These are phyloP conservation scores for Globisporangium recalcitrans DNA, from an alignment of 352 stramenopile species.

Conservation along the genomic window DNA sequence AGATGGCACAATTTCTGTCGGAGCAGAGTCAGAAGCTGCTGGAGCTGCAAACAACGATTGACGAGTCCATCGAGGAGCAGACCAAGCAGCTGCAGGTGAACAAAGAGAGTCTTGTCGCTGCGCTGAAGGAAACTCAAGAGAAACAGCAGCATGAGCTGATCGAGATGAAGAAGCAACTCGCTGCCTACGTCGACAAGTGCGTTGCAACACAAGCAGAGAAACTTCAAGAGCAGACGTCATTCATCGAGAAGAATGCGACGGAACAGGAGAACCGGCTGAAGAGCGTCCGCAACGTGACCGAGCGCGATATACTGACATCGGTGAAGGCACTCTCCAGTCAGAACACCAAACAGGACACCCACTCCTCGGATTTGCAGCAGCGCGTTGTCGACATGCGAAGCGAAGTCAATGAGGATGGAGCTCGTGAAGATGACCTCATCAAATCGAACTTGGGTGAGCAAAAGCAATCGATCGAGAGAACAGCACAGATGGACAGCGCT, in stretches of 20 bases:
- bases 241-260: constrained; percentile 31
- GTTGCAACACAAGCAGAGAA: constrained; percentile 33
- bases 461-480: constrained; percentile 9
- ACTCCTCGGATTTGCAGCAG: constrained; percentile 22
- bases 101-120: constrained; percentile 25
- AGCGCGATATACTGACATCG: constrained; percentile 33
- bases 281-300: constrained; percentile 26
- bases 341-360: constrained; percentile 27
- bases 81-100: constrained; percentile 33
- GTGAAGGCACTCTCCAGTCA: constrained; percentile 27
- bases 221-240: constrained; percentile 37
- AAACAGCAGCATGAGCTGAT: constrained; percentile 40
- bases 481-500: neutral
- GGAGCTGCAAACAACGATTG: constrained; percentile 39
- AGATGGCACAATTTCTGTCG: constrained; percentile 32
- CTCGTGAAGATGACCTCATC: constrained; percentile 24
- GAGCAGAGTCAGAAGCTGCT: constrained; percentile 44
- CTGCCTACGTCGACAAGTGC: constrained; percentile 41
- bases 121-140: constrained; percentile 28
- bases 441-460: constrained; percentile 20
- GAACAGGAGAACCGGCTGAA: constrained; percentile 37
- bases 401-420: constrained; percentile 17
- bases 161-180: constrained; percentile 37
- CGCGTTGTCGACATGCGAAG: constrained; percentile 23
- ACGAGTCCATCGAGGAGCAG: constrained; percentile 43